Base-by-base conservation (phyloP, 192 early-diverging fungal genomes). In the Coemansia reversa region DNA sequence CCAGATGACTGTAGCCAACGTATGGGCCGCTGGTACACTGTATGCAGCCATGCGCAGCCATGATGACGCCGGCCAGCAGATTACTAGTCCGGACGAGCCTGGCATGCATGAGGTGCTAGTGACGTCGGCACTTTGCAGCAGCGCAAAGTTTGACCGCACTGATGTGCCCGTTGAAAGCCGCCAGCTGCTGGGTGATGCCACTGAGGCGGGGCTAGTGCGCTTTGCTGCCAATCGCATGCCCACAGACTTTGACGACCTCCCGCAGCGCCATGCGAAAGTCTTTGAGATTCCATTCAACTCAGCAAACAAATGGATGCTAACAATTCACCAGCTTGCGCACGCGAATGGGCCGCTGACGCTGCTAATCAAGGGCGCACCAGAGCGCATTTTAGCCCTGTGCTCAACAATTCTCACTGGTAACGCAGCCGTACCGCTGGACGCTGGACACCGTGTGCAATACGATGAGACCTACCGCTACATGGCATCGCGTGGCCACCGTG, bases 281-380 rank as follows among this genome's bases (percentile, higher is more conserved):
- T 92, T 95, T 81, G 95, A 96, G 78, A 88, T 96, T 39, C 94
- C 96, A 12, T 96, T 98, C 86, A 96, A 93, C 84, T 92, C 91
- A 24, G 90, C 94, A 22, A 95, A 90, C 86, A 98, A 98, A 74
- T 95, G 92, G 94, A 87, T 87, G 65, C 88, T 96, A 86, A 88
- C 92, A 8, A 91, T 98, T 62, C 93, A 96, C 71, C 70, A 83
- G 59, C 92, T 92, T 77, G 61, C 77, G 18, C 72, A 74, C 52
- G 57, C 30, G 24, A 20, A 29, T 16, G 69, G 77, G 0, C 23
- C 59, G 8, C 77, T 92, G 52, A 94, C 90, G 18, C 78, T 95
- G 19, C 90, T 90, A 77, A 87, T 97, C 51, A 97, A 98, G 81
- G 96, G 96, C 30, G 96, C 96, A 7, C 96, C 96, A 14, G 96